These are phyloP conservation scores for Durio zibethinus DNA, from an alignment of 345 rosid species.

Conservation along the genomic window DNA sequence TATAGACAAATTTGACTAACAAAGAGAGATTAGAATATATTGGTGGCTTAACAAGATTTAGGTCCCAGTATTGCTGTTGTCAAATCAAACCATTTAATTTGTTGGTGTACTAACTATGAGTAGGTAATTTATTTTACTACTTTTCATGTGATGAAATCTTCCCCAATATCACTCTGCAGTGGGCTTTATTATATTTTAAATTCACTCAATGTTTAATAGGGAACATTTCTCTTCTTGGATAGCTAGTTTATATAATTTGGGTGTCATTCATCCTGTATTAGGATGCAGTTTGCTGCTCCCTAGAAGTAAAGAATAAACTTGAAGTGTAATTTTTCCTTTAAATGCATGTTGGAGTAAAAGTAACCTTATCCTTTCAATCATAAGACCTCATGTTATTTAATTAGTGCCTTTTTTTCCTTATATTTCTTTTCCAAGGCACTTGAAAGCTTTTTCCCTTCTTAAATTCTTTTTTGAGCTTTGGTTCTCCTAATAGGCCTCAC, in stretches of 20 bases:
- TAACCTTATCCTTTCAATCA: background rate
- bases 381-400: background rate
- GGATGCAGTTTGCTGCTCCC: background rate
- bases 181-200: background rate
- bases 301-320: background rate
- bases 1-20: background rate
- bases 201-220: background rate
- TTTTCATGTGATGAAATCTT: background rate
- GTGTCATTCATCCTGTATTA: background rate
- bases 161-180: background rate
- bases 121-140: background rate
- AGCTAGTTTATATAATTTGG: background rate
- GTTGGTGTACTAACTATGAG: background rate
- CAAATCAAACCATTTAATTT: background rate
- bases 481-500: conserved; percentile 2
- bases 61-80: background rate
- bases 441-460: background rate
- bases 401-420: background rate
- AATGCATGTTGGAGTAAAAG: background rate
- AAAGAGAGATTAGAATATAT: conserved; percentile 11
- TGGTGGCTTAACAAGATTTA: conserved; percentile 3
- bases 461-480: conserved; percentile 11
- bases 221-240: background rate
- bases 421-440: conserved; percentile 7
- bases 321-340: background rate